These are phyloP conservation scores for Melanogaster broomeanus DNA, from an alignment of 768 basidiomycete genomes.

Conservation along the genomic window DNA sequence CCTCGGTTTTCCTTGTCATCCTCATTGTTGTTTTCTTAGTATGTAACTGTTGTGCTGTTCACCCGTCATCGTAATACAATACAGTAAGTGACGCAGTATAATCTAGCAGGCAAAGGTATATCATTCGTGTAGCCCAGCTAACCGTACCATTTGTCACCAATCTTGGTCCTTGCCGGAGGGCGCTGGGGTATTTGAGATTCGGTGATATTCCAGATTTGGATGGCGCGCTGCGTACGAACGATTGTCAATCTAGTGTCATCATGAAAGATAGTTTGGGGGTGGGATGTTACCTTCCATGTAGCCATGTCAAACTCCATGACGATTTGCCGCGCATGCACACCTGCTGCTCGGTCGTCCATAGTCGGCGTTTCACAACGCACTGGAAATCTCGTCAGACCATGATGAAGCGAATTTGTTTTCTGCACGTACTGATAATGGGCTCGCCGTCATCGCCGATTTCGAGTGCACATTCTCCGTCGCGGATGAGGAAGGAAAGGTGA, in stretches of 20 bases:
- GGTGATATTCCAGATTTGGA: constrained; percentile 80
- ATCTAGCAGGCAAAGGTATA: constrained; percentile 5
- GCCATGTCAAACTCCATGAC: constrained; percentile 92
- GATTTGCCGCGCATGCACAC: constrained; percentile 77
- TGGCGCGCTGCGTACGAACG: constrained; percentile 63
- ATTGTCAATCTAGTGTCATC: neutral
- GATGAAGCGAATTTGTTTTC: neutral
- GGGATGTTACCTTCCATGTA: constrained; percentile 73
- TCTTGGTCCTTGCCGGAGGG: constrained; percentile 51
- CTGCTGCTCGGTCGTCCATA: constrained; percentile 60
- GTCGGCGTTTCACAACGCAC: constrained; percentile 66
- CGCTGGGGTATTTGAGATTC: constrained; percentile 77
- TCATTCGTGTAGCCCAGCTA: constrained; percentile 22
- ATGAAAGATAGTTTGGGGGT: neutral
- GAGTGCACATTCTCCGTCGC: constrained; percentile 78
- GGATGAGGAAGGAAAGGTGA: constrained; percentile 90
- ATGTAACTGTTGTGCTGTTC: constrained; percentile 1
- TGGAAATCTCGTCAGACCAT: constrained; percentile 24
- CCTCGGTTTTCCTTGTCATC: too few relatives aligned
- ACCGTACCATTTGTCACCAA: constrained; percentile 76
- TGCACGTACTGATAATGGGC: constrained; percentile 68
- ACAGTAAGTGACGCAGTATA: constrained; percentile 6
- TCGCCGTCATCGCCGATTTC: constrained; percentile 69
- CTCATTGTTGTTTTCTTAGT: too few relatives aligned
- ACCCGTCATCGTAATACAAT: constrained; percentile 22